Base-by-base conservation (phyloP, 2,329 filamentous ascomycete genomes). In the Sporothrix protearum region DNA sequence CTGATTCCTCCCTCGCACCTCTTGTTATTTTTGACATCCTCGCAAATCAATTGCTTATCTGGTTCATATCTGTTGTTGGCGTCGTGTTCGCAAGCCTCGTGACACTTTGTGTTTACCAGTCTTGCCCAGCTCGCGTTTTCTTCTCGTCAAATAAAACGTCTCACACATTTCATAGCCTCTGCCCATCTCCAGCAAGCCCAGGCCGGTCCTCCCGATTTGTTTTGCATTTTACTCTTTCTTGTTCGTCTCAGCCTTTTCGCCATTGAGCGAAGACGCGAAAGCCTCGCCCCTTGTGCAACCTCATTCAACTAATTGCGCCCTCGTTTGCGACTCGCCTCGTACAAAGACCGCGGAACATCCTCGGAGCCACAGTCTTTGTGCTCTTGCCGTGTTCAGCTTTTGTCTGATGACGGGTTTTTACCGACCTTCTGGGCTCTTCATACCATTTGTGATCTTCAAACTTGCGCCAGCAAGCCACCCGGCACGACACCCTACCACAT, bases 241-340 rank as follows among this genome's bases (percentile, higher is more conserved):
- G 10, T 47, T 47, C 36, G 25, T 59, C n/a, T 36, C 68, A 36
- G 51, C 39, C 5, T 25, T 61, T 45, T 64, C 30, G 42, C 22
- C 39, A 49, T 4, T n/a, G n/a, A 61, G 36, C 53, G 49, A 39
- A 49, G 55, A 70, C 69, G 57, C 66, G 33, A 45, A 68, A 68
- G 69, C 61, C 49, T 53, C 57, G 36, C 61, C 22, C 36, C 39
- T 47, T 67, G 39, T 47, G 51, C 39, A 63, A 68, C 47, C 36
- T 45, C 22, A 45, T 14, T 39, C 57, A 61, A 25, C 55, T 55
- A 64, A 69, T 57, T 69, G 71, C 66, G 57, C 55, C 67, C 28
- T 39, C 22, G n/a, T n/a, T 69, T 72, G 71, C 67, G 39, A 67
- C 71, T 70, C 71, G 67, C 67, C 59, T 69, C 57, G 67, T 33